These are phyloP conservation scores for Chlamydomonas asymmetrica DNA, from an alignment of 139 green algal genomes.

Conservation along the genomic window DNA sequence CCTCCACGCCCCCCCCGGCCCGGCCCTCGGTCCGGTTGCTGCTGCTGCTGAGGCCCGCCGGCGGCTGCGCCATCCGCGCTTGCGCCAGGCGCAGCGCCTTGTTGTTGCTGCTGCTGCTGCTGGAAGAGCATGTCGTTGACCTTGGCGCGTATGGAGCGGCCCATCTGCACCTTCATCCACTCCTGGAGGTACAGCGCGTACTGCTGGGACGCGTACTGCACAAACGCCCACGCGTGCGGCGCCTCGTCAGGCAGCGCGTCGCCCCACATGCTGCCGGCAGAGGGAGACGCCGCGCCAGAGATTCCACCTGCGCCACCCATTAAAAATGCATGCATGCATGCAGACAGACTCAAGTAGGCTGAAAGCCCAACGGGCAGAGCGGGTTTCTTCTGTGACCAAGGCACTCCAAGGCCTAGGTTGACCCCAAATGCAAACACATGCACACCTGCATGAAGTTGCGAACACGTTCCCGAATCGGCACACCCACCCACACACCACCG, in stretches of 20 bases:
- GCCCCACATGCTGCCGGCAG: not conserved
- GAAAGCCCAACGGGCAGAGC: not conserved
- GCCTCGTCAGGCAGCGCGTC: not conserved
- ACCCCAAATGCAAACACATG: not conserved
- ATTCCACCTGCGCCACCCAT: not conserved
- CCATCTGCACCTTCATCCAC: conserved; percentile 29
- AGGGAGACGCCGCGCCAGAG: not conserved
- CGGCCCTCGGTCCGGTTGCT: not conserved
- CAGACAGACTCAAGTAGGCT: not conserved
- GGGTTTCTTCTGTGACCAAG: not conserved
- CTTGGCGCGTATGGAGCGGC: conserved; percentile 4
- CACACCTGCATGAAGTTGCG: too few species aligned
- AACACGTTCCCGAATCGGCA: too few species aligned
- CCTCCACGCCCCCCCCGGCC: not conserved
- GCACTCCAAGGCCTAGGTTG: not conserved
- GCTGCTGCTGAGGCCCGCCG: not conserved
- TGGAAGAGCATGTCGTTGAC: conserved; percentile 22
- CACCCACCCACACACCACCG: too few species aligned
- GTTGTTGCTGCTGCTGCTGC: too few species aligned
- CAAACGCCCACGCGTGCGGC: conserved; percentile 3
- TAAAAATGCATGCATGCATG: not conserved
- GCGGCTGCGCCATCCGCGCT: too few species aligned
- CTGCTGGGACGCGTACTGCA: conserved; percentile 16
- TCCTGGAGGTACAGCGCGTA: conserved; percentile 25
- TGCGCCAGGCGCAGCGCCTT: too few species aligned